Evolutionary conservation across 208 protist species (phyloP), one percentile per base, ranked within the genome.

Genomic region (Strigomonas galati): DNA sequence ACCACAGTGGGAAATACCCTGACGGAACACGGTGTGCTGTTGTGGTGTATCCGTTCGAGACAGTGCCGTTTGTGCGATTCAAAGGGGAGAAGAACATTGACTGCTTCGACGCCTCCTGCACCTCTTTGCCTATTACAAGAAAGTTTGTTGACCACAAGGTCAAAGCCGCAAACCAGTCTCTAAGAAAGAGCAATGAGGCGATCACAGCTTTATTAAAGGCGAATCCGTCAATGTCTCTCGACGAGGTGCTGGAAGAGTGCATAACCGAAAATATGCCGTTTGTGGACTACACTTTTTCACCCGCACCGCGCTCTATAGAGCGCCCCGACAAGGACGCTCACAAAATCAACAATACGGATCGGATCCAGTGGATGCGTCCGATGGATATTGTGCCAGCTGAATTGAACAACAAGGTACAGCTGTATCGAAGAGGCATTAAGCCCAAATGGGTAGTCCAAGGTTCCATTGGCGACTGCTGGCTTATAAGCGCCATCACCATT

Each of bases 381-480:
- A 53, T 56, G 30, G 76, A 79, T 57, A 81, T 78, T 55, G 40
- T 90, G 9, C 76, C 72, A 58, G 57, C 58, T 28, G 21, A 67
- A 60, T 40, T 40, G 35, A 4, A 40, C 4, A 40, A 40, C 7
- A 40, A 40, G 35, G 71, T 82, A 37, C 53, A 73, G 35, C 65
- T 82, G 26, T 79, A 76, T 65, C 68, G 67, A 52, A 51, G 62
- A 21, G 54, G 72, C 15, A 69, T 77, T 28, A n/a, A 74, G 51
- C 57, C 72, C 14, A 70, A 61, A 56, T 59, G 62, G 49, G 71
- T 87, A 30, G 71, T 59, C 51, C 84, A 82, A 37, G 84, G 84
- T 4, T 57, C 78, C 57, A 71, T 84, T 19, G 77, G 72, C 23
- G 72, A 88, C 77, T 89, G 76, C 67, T 89, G 74, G 74, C 61